A percentile compares a stretch with the other conserved stretches of the same genome.
phyloP scores from a whole-genome alignment of 345 rosid species.

The Camelina laxa region DNA sequence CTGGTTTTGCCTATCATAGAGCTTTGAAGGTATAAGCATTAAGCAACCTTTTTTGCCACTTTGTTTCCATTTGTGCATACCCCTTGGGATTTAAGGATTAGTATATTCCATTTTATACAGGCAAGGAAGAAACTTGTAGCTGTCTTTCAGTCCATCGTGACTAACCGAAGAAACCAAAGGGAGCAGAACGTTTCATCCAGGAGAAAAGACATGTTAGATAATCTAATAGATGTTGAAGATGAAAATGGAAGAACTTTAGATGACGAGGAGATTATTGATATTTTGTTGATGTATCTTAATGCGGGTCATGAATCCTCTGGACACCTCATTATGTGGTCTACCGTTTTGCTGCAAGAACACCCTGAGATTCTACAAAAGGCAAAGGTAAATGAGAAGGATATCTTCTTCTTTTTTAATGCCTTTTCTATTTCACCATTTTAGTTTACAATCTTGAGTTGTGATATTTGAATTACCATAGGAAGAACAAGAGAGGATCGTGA shows the following conservation, averaged over 20 bases:
- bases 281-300: slow-evolving; percentile 80
- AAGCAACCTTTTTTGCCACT: not conserved
- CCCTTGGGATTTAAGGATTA: not conserved
- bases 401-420: not conserved
- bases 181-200: slow-evolving; percentile 19
- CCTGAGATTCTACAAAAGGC: slow-evolving; percentile 67
- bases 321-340: slow-evolving; percentile 84
- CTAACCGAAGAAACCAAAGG: slow-evolving; percentile 56
- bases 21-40: slow-evolving; percentile 70
- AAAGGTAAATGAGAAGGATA: slow-evolving; percentile 47
- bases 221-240: slow-evolving; percentile 65
- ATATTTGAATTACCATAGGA: slow-evolving; percentile 43
- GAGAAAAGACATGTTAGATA: slow-evolving; percentile 81
- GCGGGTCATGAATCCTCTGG: slow-evolving; percentile 96
- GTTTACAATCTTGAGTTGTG: not conserved
- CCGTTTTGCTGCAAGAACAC: slow-evolving; percentile 72
- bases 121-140: slow-evolving; percentile 68
- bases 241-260: slow-evolving; percentile 67
- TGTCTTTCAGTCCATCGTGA: slow-evolving; percentile 59
- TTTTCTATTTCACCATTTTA: slow-evolving; percentile 1
- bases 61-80: slow-evolving; percentile 1
- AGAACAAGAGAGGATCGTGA: slow-evolving; percentile 69
- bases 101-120: not conserved
- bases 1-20: slow-evolving; percentile 80
- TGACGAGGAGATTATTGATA: slow-evolving; percentile 80